These are phyloP conservation scores for Kodamaea kakaduensis DNA, from an alignment of 805 yeast species.

Conservation along the genomic window DNA sequence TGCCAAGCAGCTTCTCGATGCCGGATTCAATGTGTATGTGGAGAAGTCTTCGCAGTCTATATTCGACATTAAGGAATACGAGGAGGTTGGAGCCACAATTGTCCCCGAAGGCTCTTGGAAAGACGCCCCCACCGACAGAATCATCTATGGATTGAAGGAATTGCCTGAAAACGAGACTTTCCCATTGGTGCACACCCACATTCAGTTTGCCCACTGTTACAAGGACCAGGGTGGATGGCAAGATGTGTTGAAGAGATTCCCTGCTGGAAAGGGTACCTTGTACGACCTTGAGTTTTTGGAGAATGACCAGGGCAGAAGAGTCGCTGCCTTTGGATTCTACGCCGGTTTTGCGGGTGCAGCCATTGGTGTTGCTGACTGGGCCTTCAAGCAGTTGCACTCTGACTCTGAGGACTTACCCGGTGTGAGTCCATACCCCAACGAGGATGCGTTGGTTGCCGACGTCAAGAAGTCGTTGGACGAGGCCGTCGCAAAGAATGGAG, in stretches of 20 bases:
- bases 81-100: conserved; percentile 73
- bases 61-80: conserved; percentile 73
- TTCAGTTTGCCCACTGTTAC: conserved; percentile 98
- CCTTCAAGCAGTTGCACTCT: conserved; percentile 74
- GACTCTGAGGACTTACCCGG: conserved; percentile 71
- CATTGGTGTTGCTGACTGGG: conserved; percentile 90
- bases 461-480: conserved; percentile 55
- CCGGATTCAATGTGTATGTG: conserved; percentile 85
- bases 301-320: conserved; percentile 94
- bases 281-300: conserved; percentile 94
- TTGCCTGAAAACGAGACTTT: conserved; percentile 84
- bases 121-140: conserved; percentile 82
- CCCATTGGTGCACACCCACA: conserved; percentile 93
- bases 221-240: conserved; percentile 98
- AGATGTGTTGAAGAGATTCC: conserved; percentile 83
- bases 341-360: conserved; percentile 99
- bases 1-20: conserved; percentile 73
- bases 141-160: conserved; percentile 91
- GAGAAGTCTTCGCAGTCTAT: conserved; percentile 85
- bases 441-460: conserved; percentile 66
- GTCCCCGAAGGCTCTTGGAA: conserved; percentile 96
- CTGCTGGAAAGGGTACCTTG: conserved; percentile 83
- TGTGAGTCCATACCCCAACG: conserved; percentile 79
- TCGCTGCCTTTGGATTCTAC: conserved; percentile 98
- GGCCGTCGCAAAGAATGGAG: conserved; percentile 57